Percentiles rank a stretch among this genome's conserved stretches.
These are phyloP conservation scores for Bipolaris sorokiniana DNA, from an alignment of 2,329 filamentous ascomycete genomes.

Conservation along the genomic window DNA sequence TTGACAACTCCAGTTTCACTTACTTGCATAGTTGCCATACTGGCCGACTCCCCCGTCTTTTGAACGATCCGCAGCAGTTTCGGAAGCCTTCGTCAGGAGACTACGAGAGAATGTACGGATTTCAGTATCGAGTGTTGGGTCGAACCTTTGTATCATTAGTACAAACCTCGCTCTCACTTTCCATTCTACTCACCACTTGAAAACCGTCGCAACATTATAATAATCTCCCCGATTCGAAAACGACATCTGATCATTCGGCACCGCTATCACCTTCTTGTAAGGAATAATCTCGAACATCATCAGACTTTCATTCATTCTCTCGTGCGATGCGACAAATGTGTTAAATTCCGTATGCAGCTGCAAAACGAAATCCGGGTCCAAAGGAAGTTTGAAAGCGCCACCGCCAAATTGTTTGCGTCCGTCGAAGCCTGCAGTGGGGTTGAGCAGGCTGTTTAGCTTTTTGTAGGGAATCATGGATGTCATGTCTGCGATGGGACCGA, in stretches of 20 bases:
- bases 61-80: slow-evolving; percentile 25
- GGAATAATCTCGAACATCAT: slow-evolving; percentile 40
- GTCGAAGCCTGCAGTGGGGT: slow-evolving; percentile 38
- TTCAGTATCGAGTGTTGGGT: slow-evolving; percentile 32
- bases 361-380: slow-evolving; percentile 32
- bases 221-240: slow-evolving; percentile 44
- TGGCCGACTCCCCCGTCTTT: slow-evolving; percentile 36
- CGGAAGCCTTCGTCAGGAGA: slow-evolving; percentile 34
- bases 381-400: slow-evolving; percentile 44
- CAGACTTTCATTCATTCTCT: slow-evolving; percentile 35
- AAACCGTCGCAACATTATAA: slow-evolving; percentile 41
- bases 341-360: slow-evolving; percentile 35
- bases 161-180: neutral
- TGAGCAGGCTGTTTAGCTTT: slow-evolving; percentile 43
- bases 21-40: slow-evolving; percentile 44
- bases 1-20: neutral
- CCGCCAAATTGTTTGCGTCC: slow-evolving; percentile 49
- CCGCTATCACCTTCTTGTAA: slow-evolving; percentile 33
- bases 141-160: slow-evolving; percentile 26
- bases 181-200: slow-evolving; percentile 38
- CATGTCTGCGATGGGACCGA: slow-evolving; percentile 35
- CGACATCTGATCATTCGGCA: slow-evolving; percentile 31
- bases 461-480: slow-evolving; percentile 40
- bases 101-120: slow-evolving; percentile 35
- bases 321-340: slow-evolving; percentile 32